A percentile compares a stretch with the other conserved stretches of the same genome.
These are phyloP conservation scores for Pseudopyricularia cyperi DNA, from an alignment of 2,329 filamentous ascomycete genomes.

Conservation along the genomic window DNA sequence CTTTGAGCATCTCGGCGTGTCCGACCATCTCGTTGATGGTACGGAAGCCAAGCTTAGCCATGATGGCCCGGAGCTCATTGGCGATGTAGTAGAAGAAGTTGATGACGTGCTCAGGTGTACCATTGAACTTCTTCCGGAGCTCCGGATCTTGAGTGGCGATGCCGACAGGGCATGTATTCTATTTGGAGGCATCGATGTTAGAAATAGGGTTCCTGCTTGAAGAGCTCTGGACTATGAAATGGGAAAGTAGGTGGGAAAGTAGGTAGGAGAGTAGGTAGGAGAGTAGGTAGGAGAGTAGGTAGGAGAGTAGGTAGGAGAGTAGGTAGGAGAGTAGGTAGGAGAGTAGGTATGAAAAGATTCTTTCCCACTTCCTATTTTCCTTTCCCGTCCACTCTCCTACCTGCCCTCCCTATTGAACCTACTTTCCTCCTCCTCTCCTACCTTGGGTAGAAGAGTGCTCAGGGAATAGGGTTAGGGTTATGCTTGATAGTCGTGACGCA, in stretches of 20 bases:
- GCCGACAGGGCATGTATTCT: slow-evolving; percentile 76
- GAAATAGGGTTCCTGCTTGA: neutral
- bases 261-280: too few relatives aligned
- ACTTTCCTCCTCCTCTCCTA: too few relatives aligned
- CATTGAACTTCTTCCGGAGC: slow-evolving; percentile 83
- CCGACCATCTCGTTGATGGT: slow-evolving; percentile 98
- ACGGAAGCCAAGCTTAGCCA: slow-evolving; percentile 89
- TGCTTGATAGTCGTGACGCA: too few relatives aligned
- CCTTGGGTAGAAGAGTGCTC: too few relatives aligned
- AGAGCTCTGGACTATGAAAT: neutral
- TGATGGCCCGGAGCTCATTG: slow-evolving; percentile 91
- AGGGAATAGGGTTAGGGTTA: too few relatives aligned
- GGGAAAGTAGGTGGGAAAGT: too few relatives aligned
- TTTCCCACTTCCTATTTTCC: neutral
- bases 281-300: too few relatives aligned
- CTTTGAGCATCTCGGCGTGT: slow-evolving; percentile 72
- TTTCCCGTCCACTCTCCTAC: too few relatives aligned
- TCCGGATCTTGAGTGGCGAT: slow-evolving; percentile 95
- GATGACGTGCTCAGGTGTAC: slow-evolving; percentile 90
- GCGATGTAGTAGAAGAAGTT: slow-evolving; percentile 99
- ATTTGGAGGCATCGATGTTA: neutral
- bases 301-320: too few relatives aligned
- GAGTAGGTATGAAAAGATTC: neutral
- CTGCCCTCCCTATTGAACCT: too few relatives aligned
- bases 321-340: too few relatives aligned